These are phyloP conservation scores for Primulina eburnea DNA, from an alignment of 257 asterid genomes.

Conservation along the genomic window DNA sequence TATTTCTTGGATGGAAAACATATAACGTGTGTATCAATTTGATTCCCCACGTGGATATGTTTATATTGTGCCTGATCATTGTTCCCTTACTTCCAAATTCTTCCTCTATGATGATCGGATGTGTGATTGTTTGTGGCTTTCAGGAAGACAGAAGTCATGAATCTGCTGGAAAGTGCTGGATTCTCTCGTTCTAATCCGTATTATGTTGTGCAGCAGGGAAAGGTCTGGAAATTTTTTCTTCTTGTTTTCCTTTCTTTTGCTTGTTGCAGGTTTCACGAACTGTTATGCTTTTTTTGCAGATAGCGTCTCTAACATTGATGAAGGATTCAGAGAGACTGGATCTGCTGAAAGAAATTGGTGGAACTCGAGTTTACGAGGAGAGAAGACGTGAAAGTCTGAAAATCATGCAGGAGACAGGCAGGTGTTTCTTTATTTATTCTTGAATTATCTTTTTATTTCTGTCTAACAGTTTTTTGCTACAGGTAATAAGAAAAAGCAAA, in stretches of 20 bases:
- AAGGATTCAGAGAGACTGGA: constrained; percentile 95
- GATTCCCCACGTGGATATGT: constrained; percentile 12
- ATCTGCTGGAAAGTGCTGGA: constrained; percentile 99
- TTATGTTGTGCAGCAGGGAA: constrained; percentile 99
- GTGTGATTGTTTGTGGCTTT: constrained; percentile 29
- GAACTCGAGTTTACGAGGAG: constrained; percentile 98
- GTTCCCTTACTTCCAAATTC: constrained; percentile 2
- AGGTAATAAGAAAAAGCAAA: constrained; percentile 93
- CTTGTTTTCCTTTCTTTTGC: constrained; percentile 19
- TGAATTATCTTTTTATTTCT: constrained; percentile 19
- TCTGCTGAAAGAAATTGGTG: constrained; percentile 98
- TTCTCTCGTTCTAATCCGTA: constrained; percentile 99
- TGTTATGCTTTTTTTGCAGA: constrained; percentile 49
- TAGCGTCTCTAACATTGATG: constrained; percentile 88
- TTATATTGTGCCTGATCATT: constrained; percentile 6
- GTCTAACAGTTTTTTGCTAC: constrained; percentile 34
- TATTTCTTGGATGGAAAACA: constrained; percentile 98
- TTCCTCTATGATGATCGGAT: constrained; percentile 13
- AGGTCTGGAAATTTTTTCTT: constrained; percentile 39
- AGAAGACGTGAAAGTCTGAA: constrained; percentile 98
- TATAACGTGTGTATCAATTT: constrained; percentile 68
- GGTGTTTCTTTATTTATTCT: constrained; percentile 33
- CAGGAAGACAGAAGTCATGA: constrained; percentile 99
- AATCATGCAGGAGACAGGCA: constrained; percentile 96
- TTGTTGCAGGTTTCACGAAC: constrained; percentile 12